phyloP scores from a whole-genome alignment of 148 eudicot genomes.

The Selenicereus undatus region DNA sequence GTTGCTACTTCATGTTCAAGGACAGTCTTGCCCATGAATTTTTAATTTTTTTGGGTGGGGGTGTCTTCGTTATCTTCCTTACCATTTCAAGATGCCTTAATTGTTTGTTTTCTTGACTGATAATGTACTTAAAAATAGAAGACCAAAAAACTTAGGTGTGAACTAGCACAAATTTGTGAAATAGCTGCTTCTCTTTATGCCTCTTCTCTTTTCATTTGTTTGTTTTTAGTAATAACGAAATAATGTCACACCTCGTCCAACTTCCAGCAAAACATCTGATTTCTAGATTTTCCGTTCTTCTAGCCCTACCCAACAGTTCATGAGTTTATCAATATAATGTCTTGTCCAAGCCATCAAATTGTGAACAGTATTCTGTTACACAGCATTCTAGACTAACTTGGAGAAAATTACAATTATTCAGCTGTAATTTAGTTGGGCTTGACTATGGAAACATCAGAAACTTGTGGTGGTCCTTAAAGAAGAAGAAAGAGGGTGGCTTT shows the following conservation, averaged over 20 bases:
- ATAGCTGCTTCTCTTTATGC: background rate
- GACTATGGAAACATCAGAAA: background rate
- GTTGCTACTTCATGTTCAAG: background rate
- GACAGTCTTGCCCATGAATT: too few relatives aligned
- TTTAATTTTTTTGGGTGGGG: too few relatives aligned
- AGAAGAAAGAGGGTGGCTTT: background rate
- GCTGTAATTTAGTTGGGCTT: background rate
- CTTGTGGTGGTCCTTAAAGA: background rate
- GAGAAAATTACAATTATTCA: background rate
- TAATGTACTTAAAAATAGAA: background rate
- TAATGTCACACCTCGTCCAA: background rate
- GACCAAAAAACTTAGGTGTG: background rate
- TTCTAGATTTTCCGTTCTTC: background rate
- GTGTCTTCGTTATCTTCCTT: background rate
- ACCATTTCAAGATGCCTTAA: background rate
- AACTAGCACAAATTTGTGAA: background rate
- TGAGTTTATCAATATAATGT: too few relatives aligned
- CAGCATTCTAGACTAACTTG: background rate
- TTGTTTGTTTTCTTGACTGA: background rate
- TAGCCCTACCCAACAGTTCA: background rate
- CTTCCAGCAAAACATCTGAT: background rate
- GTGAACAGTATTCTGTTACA: background rate
- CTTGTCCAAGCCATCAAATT: too few relatives aligned
- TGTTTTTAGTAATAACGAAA: too few relatives aligned
- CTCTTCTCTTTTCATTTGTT: too few relatives aligned